phyloP scores from a whole-genome alignment of 441 rosid species.

The Euphorbia corollata region DNA sequence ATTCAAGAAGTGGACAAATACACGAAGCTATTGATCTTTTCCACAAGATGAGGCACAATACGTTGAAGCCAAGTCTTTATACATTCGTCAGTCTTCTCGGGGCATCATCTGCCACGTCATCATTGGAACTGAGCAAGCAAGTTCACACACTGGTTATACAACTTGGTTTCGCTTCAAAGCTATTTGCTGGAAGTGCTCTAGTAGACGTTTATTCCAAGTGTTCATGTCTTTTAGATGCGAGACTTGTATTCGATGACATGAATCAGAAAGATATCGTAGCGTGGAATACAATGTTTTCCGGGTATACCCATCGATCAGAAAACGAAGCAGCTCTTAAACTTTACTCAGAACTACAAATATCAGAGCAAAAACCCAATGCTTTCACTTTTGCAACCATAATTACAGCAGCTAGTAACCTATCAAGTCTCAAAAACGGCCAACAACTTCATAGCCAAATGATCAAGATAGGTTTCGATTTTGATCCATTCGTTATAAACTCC shows the following conservation, averaged over 20 bases:
- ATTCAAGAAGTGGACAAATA: slow-evolving; percentile 44
- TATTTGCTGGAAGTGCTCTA: slow-evolving; percentile 51
- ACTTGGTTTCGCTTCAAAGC: slow-evolving; percentile 37
- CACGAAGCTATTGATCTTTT: slow-evolving; percentile 49
- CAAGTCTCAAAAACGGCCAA: slow-evolving; percentile 54
- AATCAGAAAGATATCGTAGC: slow-evolving; percentile 56
- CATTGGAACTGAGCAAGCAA: slow-evolving; percentile 48
- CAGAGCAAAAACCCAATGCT: slow-evolving; percentile 43
- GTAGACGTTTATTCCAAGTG: slow-evolving; percentile 62
- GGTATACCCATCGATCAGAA: slow-evolving; percentile 51
- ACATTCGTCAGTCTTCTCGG: slow-evolving; percentile 71
- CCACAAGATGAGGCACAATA: slow-evolving; percentile 41
- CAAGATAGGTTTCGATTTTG: slow-evolving; percentile 37
- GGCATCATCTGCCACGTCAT: slow-evolving; percentile 38
- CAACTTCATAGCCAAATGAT: slow-evolving; percentile 53
- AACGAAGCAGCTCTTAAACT: slow-evolving; percentile 56
- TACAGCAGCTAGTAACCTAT: slow-evolving; percentile 52
- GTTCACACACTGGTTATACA: slow-evolving; percentile 56
- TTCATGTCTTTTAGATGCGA: slow-evolving; percentile 41
- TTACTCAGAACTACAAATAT: slow-evolving; percentile 38
- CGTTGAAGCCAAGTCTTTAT: slow-evolving; percentile 42
- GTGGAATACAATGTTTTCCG: slow-evolving; percentile 67
- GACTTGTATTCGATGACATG: slow-evolving; percentile 56
- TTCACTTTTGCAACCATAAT: slow-evolving; percentile 57
- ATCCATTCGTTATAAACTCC: slow-evolving; percentile 49